phyloP scores from a whole-genome alignment of 345 rosid species.

The sweet orange (Citrus sinensis) region DVS_A1.0 CM039164.1:3887501-3888000 shows the following conservation, averaged over 20 bases:
- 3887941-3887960: conserved; percentile 85
- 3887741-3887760: not conserved
- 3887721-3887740: not conserved
- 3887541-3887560: not conserved
- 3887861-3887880: not conserved
- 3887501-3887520: not conserved
- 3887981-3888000: conserved; percentile 64
- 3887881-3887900: not conserved
- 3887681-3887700: not conserved
- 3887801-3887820: not conserved
- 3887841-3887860: not conserved
- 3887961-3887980: conserved; percentile 44
- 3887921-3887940: conserved; percentile 91
- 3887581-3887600: not conserved
- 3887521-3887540: not conserved
- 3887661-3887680: not conserved
- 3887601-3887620: not conserved
- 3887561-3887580: not conserved
- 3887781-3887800: not conserved
- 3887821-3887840: not conserved
- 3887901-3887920: conserved; percentile 68
- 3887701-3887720: not conserved
- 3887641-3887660: not conserved
- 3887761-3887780: not conserved
- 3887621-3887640: not conserved